Conservation (phyloP, 2,329 filamentous ascomycete genomes). For the Cladosporium oxysporum region DNA sequence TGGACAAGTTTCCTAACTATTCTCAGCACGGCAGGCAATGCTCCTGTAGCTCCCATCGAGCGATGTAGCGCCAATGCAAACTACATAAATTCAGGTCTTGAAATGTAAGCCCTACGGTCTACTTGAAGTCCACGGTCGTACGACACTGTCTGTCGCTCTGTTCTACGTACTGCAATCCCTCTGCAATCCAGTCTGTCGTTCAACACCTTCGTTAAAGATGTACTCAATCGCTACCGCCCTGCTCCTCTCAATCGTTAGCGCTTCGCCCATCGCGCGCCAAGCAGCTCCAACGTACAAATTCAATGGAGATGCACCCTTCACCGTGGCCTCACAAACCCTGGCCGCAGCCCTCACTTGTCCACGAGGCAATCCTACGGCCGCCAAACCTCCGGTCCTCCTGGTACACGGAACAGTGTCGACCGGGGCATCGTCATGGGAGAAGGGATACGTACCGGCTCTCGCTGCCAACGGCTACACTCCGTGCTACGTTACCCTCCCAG, state of each 20-base stretch:
- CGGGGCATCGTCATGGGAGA: constrained; percentile 33
- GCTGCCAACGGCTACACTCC: constrained; percentile 33
- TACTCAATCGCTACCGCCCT: not conserved
- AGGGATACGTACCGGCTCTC: constrained; percentile 35
- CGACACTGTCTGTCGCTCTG: constrained; percentile 28
- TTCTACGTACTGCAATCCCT: constrained; percentile 25
- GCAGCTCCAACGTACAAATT: constrained; percentile 27
- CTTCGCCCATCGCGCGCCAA: not conserved
- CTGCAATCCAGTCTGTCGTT: not conserved
- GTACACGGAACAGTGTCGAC: constrained; percentile 35
- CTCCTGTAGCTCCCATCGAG: not conserved
- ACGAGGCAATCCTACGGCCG: constrained; percentile 30
- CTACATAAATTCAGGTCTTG: not conserved
- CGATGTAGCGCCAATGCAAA: not conserved
- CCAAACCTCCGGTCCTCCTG: constrained; percentile 33
- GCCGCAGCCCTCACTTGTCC: constrained; percentile 34
- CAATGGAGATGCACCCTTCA: constrained; percentile 34
- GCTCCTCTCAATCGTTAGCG: constrained; percentile 2
- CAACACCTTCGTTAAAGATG: constrained; percentile 5
- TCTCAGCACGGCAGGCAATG: not conserved
- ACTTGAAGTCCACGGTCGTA: constrained; percentile 5
- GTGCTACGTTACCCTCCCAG: constrained; percentile 35
- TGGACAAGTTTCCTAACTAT: not conserved
- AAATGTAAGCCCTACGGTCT: not conserved
- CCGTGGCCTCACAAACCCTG: constrained; percentile 28